phyloP scores from a whole-genome alignment of 2,329 filamentous ascomycete species.

The Cryphonectria carpinicola region DNA sequence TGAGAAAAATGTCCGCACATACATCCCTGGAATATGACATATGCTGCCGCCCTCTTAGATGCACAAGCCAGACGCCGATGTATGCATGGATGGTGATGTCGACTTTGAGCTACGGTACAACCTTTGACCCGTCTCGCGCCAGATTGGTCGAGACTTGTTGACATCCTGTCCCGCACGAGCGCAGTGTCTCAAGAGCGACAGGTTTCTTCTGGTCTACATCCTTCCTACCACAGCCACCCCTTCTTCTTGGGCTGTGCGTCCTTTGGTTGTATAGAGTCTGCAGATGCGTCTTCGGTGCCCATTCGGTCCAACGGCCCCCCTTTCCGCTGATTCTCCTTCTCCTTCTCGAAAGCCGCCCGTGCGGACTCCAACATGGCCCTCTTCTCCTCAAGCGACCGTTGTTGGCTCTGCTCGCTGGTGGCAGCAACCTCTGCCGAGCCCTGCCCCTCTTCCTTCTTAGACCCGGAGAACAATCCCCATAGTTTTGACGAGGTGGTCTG shows the following conservation, averaged over 20 bases:
- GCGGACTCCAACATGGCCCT: constrained; percentile 44
- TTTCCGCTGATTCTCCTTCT: constrained; percentile 54
- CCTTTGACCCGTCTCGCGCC: neutral
- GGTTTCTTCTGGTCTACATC: neutral
- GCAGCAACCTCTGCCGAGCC: constrained; percentile 26
- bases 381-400: constrained; percentile 39
- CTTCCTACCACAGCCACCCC: constrained; percentile 48
- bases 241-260: constrained; percentile 45
- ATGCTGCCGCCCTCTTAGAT: constrained; percentile 32
- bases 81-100: constrained; percentile 23
- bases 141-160: neutral
- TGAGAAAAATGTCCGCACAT: constrained; percentile 18
- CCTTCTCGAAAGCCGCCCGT: constrained; percentile 50
- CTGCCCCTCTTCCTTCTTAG: constrained; percentile 16
- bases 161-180: neutral
- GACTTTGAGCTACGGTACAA: constrained; percentile 24
- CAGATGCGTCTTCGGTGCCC: constrained; percentile 42
- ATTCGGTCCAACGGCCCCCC: constrained; percentile 57
- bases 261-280: constrained; percentile 31
- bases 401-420: constrained; percentile 36
- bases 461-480: constrained; percentile 37
- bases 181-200: neutral
- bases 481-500: constrained; percentile 31
- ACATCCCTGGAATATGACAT: constrained; percentile 12
- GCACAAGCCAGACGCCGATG: constrained; percentile 26